Evolutionary conservation across 192 early-diverging fungal species (phyloP).

Genomic region (Podila clonocystis): DNA sequence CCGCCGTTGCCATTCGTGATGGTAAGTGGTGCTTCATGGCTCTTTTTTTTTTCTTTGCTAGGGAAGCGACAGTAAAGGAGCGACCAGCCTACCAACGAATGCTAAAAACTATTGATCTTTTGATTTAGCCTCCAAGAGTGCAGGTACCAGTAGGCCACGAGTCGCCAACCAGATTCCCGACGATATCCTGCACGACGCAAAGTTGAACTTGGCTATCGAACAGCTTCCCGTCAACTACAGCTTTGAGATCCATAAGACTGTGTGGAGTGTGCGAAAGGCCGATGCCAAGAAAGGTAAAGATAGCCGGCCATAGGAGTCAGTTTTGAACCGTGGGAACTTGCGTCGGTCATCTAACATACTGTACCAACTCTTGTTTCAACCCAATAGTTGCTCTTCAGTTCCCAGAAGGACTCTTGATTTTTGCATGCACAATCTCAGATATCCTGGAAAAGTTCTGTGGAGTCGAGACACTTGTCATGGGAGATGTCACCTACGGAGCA

Average conservation of each 20-base stretch:
- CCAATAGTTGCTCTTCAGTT: conserved; percentile 90
- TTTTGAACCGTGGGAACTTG: not conserved
- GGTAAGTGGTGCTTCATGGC: conserved; percentile 10
- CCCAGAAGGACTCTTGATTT: conserved; percentile 96
- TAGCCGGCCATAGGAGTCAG: not conserved
- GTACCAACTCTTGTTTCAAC: conserved; percentile 5
- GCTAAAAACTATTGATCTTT: not conserved
- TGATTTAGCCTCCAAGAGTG: conserved; percentile 28
- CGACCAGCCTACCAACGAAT: no score
- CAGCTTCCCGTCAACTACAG: conserved; percentile 96
- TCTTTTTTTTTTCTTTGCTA: no score
- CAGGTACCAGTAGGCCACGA: conserved; percentile 27
- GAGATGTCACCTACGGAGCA: conserved; percentile 99
- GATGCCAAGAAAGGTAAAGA: conserved; percentile 74
- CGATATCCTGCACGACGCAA: conserved; percentile 82
- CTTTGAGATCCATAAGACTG: conserved; percentile 98
- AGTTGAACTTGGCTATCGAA: conserved; percentile 86
- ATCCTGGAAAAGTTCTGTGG: conserved; percentile 88
- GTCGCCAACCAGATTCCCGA: conserved; percentile 85
- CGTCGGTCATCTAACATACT: not conserved
- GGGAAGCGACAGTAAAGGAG: no score
- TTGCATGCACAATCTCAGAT: conserved; percentile 91
- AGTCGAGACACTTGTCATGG: conserved; percentile 96
- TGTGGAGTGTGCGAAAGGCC: conserved; percentile 86
- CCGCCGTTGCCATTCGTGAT: conserved; percentile 58